Base-by-base conservation (phyloP, 2,329 filamentous ascomycete genomes). In the Cladosporium sphaerospermum region DNA sequence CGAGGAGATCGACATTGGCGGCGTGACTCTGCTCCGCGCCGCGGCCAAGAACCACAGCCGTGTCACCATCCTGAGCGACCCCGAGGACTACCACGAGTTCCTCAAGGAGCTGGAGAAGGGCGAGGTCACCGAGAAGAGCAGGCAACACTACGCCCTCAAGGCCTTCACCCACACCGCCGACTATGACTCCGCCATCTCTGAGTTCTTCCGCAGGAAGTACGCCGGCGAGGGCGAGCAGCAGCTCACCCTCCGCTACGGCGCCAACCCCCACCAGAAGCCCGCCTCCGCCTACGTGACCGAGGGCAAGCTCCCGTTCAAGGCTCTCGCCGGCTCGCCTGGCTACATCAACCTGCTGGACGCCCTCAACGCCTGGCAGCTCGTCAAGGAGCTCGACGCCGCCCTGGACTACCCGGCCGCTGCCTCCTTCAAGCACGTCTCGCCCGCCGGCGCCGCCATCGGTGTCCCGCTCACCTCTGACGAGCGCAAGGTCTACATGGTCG, bases 391-490 rank as follows among this genome's bases (percentile, higher is more conserved):
- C 65, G 95, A 90, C 78, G 78, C 86, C 62, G 89, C 92, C 18
- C 83, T 97, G 18, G 85, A 86, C 62, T 85, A 86, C 71, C 89
- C 93, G 33, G 93, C 93, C 51, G 93, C 93, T 31, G 92, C 93
- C 58, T 96, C 89, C 70, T 99, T 99, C 84, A 99, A 96, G 83
- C 93, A 99, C 71, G 93, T 97, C 58, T 99, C 93, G 9, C 93
- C 93, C 16, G 93, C 93, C 41, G 93, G 93, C 67, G 93, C 92
- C 55, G 92, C 93, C 61, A 93, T 99, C 65, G 93, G 91, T 61
- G 84, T 93, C 6, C 89, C 90, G 18, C 80, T 99, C 59, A 89
- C 78, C 59, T 83, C 88, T 39, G 87, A 88, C 49, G 93, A 99
- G 81, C 86, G 88, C 73, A 95, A 95, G 76, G 93, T 96, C 52